Base-by-base conservation (phyloP, 768 basidiomycete species). In the Fomitopsis pulvina region DNA sequence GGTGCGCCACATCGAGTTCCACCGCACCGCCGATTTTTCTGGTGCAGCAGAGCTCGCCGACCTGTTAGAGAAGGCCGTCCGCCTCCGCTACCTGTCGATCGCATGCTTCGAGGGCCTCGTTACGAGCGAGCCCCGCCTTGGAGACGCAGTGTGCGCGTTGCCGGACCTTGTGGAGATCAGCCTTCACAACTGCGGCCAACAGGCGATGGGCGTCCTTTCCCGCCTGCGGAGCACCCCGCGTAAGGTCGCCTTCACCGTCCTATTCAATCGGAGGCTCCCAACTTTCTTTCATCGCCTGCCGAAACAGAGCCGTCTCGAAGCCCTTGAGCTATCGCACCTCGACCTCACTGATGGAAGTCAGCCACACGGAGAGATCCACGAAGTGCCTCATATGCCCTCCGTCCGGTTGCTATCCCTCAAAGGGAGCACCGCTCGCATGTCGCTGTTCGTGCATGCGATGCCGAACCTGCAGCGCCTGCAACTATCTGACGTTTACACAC, bases 151-250 rank as follows among this genome's bases (percentile, higher is more conserved):
- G 12, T 42, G 50, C 22, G 44, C 48, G 39, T 48, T 58, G 29
- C 26, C 51, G 14, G n/a, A 42, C 46, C 53, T 58, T 22, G 52
- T 41, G 49, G 57, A 55, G 45, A 34, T 58, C n/a, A 48, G 48
- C 37, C 53, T 58, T 44, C 54, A 58, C 53, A 55, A 58, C 49
- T 54, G 54, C 52, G 57, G 53, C 22, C 54, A 55, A 39, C 47
- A 46, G 4, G 30, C 51, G 21, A 43, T 55, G 47, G 52, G 48
- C 47, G 47, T 52, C 11, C 50, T 58, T 11, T 49, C 53, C 2
- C 52, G 41, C 45, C 41, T 58, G 22, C 53, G 47, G 16, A 53
- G 57, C 38, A 26, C 45, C 18, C 53, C 49, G 14, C 47, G 47
- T 2, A 48, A 26, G 27, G 8, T 48, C 44, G 41, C 51, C 8